Evolutionary conservation across 371 early-diverging fungal genomes (phyloP), one percentile per base, ranked within the genome.

Genomic region (Dinochytrium kinnereticum): DNA sequence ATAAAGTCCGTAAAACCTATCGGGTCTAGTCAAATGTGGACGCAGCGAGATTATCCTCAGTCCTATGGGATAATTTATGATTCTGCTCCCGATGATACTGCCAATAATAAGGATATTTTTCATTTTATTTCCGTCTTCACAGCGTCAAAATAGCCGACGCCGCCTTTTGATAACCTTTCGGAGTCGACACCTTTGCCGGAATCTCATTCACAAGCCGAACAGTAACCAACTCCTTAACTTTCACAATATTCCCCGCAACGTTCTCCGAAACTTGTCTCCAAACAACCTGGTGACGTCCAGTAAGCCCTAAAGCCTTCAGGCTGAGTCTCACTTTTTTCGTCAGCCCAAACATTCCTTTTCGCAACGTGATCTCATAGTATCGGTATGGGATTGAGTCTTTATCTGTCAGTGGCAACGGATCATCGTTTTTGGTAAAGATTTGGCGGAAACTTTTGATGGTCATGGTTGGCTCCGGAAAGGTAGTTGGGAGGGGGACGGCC

Each of bases 131-230:
- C 44, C 44, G 44, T 19, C 19, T 44, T 44, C 19, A 44, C 44
- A 44, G 19, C 19, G 44, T 13, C 7, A 44, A 19, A 44, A 44
- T 44, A 7, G 44, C 44, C 44, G 44, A 44, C 1, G 21, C 51
- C 13, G 19, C 44, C 19, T 44, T 44, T 13, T 64, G 73, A 85
- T 33, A 83, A 83, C 28, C 37, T 34, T 34, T 15, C 0, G 80
- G 82, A 1, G 59, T 24, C 30, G 19, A 15, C 1, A 40, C 30
- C 74, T 74, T 71, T 13, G 21, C 36, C 17, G 85, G 85, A 19
- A 85, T 79, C 50, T 76, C 78, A 64, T 82, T 81, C 2, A 79
- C 81, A 39, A 85, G 57, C 37, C 71, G n/a, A 19, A 85, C 82
- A 13, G 38, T 39, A 17, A 85, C 80, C 33, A 85, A 59, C 68